These are phyloP conservation scores for Claviceps africana DNA, from an alignment of 2,329 filamentous ascomycete species.

Conservation along the genomic window DNA sequence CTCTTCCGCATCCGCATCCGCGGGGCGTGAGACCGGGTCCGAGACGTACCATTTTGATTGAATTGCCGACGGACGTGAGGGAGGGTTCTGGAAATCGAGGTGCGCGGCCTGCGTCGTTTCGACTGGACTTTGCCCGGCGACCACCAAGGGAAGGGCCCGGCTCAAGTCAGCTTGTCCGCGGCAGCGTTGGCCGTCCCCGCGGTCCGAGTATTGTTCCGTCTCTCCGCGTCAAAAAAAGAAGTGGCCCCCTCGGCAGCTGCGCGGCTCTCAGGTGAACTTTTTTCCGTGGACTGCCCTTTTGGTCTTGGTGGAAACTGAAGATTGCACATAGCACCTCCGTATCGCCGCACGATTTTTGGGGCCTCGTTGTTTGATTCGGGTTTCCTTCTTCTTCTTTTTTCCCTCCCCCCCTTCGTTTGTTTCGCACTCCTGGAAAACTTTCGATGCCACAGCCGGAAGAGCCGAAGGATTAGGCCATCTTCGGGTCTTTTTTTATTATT, in stretches of 20 bases:
- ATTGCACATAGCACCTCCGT: neutral
- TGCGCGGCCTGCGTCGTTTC: conserved; percentile 19
- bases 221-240: neutral
- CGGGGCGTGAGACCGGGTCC: neutral
- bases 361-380: neutral
- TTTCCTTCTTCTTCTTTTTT: neutral
- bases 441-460: neutral
- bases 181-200: too few species aligned
- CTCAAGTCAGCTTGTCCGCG: too few species aligned
- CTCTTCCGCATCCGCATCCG: neutral
- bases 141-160: too few species aligned
- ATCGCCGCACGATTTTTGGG: neutral
- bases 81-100: conserved; percentile 2
- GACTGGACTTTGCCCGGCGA: neutral
- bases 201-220: conserved; percentile 4
- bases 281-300: conserved; percentile 1
- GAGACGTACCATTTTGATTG: conserved; percentile 43
- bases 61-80: conserved; percentile 19
- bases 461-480: neutral
- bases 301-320: neutral
- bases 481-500: neutral
- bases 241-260: neutral
- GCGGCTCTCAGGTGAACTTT: conserved; percentile 5
- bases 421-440: too few species aligned
- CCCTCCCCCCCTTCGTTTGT: too few species aligned